Conservation (phyloP, 768 basidiomycete genomes). For the Suillus cothurnatus region DNA sequence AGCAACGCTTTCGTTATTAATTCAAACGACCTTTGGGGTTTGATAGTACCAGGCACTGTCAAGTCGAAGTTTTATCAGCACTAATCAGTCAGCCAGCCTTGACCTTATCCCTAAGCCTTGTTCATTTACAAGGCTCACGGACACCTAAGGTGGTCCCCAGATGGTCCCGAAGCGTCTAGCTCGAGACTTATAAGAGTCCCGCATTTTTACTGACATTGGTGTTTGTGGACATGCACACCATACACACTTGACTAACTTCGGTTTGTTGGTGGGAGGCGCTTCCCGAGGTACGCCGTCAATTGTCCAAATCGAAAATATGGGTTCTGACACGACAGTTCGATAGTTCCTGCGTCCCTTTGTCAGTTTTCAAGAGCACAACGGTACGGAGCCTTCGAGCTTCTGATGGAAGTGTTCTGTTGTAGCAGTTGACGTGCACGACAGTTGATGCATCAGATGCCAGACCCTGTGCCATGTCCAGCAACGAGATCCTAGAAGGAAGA, state of each 20-base stretch:
- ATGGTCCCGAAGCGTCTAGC: neutral
- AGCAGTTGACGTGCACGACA: constrained; percentile 47
- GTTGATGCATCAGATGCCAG: constrained; percentile 62
- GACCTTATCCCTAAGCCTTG: constrained; percentile 42
- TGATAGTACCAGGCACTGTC: constrained; percentile 66
- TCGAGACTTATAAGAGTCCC: neutral
- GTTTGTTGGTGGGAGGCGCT: neutral
- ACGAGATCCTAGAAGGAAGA: constrained; percentile 48
- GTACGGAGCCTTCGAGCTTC: neutral
- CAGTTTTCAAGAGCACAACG: neutral
- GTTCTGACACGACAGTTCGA: constrained; percentile 76
- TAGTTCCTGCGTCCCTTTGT: constrained; percentile 82
- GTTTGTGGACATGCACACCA: neutral
- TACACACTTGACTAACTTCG: neutral
- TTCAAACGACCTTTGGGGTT: constrained; percentile 67
- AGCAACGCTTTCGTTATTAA: constrained; percentile 70
- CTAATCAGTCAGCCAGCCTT: constrained; percentile 48
- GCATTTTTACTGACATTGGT: neutral
- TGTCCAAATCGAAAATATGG: constrained; percentile 58
- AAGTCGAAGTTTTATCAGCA: constrained; percentile 58
- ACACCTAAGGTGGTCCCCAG: too few relatives aligned
- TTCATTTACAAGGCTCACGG: constrained; percentile 56
- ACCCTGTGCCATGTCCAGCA: constrained; percentile 71
- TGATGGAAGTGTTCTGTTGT: neutral
- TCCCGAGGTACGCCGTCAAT: neutral